Base-by-base conservation (phyloP, 495 filamentous ascomycete species). In the Baudoinia panamericana region DNA sequence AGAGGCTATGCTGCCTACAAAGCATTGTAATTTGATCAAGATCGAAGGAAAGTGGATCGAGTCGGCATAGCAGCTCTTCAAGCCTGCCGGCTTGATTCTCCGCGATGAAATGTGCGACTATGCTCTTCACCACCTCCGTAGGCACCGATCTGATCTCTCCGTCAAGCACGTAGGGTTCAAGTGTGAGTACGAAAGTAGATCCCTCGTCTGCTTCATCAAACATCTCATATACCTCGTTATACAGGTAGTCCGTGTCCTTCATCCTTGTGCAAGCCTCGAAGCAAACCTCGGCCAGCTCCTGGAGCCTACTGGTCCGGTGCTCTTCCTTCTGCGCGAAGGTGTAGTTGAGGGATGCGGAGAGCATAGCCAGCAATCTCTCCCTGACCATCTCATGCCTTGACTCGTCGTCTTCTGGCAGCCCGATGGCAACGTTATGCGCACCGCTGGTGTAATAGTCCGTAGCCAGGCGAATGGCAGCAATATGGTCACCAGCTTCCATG, bases 401-500 rank as follows among this genome's bases (percentile, higher is more conserved):
- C 1, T 46, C 53, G 33, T 84, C 68, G 59, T 95, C 86, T 51
- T 94, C 88, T 0, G 90, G 90, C 13, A 97, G 69, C 4, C 92
- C 90, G 39, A 97, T 77, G 0, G 90, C 94, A 36, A 96, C 66
- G 52, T 88, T 95, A 51, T 93, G 83, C 19, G 82, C 72, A 54
- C 82, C 74, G 16, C 90, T 92, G 10, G 74, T 76, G 58, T 93
- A 94, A 59, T 93, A 97, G 0, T 80, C 76, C 0, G 86, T 95
- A 3, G 90, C 90, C 50, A 95, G 69, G 44, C 73, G 69, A 37
- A 97, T 94, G 5, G 92, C 88, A 5, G 76, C 77, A 49, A 97
- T 84, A 50, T 86, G 92, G 54, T 93, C 84, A 20, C 90, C 90
- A 30, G 84, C 78, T 55, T 96, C 86, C 84, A 97, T 93, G 42